phyloP scores from a whole-genome alignment of 345 rosid species.

The Corchorus capsularis region DNA sequence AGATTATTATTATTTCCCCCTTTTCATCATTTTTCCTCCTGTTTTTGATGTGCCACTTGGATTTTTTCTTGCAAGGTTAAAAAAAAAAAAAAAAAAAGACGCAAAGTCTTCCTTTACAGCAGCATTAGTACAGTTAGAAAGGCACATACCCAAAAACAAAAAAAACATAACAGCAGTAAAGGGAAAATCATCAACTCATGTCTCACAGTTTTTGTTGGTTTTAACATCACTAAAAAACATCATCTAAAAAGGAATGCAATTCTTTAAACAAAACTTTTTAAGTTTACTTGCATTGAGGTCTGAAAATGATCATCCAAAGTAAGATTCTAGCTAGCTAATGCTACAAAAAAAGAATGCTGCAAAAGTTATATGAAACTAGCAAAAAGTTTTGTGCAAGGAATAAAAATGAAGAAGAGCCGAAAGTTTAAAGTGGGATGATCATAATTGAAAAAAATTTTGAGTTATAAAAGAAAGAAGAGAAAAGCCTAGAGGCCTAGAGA shows the following conservation, averaged over 20 bases:
- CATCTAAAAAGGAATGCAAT: background rate
- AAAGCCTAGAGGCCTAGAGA: background rate
- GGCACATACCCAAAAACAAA: background rate
- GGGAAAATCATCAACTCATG: background rate
- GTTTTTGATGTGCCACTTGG: background rate
- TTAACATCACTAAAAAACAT: background rate
- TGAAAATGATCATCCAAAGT: too few relatives aligned
- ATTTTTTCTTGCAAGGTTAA: background rate
- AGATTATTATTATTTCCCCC: too few relatives aligned
- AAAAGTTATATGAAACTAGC: background rate
- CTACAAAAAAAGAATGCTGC: background rate
- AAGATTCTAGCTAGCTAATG: too few relatives aligned
- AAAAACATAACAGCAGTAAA: background rate
- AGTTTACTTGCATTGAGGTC: too few relatives aligned
- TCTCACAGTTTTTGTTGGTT: background rate
- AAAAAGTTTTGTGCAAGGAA: background rate
- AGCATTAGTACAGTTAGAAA: background rate
- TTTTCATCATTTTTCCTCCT: background rate
- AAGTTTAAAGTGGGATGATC: constrained; percentile 30
- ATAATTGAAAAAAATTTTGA: background rate
- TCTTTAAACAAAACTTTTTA: too few relatives aligned
- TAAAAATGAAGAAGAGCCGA: constrained; percentile 27
- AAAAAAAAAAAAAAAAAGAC: background rate
- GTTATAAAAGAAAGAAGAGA: background rate
- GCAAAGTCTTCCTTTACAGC: background rate